Base-by-base conservation (phyloP, 495 filamentous ascomycete genomes). In the Aspergillus coremiiformis region DNA sequence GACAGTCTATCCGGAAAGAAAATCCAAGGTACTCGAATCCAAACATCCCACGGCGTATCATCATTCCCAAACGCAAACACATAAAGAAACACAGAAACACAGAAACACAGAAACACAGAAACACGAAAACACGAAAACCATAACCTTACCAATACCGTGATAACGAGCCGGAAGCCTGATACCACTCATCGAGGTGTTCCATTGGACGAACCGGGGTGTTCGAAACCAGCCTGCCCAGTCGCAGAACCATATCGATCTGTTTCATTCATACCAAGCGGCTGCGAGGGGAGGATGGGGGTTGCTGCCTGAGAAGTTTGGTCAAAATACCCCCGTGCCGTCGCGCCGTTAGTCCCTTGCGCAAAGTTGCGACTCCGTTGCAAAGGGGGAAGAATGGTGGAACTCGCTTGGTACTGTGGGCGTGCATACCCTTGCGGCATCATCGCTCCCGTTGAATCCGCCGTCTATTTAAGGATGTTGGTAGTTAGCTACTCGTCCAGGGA, bases 401-500 rank as follows among this genome's bases (percentile, higher is more conserved):
- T 58, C 27, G 62, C 56, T 47, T 62, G 57, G 50, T 69, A 70
- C 47, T 66, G 64, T 29, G 68, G 50, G 49, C 70, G 64, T 51
- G 64, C 50, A 53, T 73, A 73, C 39, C 63, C 67, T 56, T 70
- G 68, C 27, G 64, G 56, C 63, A 72, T 69, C 66, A 73, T 71
- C 48, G 65, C 58, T 59, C 65, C 66, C 45, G 68, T 70, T 39
- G 68, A 68, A 56, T 73, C 70, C 42, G 67, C 57, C 51, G 68
- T 69, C 70, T 73, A 53, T 49, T 51, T 61, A 59, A 59, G 55
- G 61, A 54, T 54, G 55, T 52, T 59, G 53, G 58, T 67, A 64
- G 62, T 66, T 60, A 61, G 59, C 50, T 49, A 59, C 47, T 63
- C 51, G 51, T 58, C 49, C 29, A 45, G 47, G 59, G 51, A 41